Conservation (phyloP, 2,329 filamentous ascomycete species). For the Fusarium pininemorale region DNA sequence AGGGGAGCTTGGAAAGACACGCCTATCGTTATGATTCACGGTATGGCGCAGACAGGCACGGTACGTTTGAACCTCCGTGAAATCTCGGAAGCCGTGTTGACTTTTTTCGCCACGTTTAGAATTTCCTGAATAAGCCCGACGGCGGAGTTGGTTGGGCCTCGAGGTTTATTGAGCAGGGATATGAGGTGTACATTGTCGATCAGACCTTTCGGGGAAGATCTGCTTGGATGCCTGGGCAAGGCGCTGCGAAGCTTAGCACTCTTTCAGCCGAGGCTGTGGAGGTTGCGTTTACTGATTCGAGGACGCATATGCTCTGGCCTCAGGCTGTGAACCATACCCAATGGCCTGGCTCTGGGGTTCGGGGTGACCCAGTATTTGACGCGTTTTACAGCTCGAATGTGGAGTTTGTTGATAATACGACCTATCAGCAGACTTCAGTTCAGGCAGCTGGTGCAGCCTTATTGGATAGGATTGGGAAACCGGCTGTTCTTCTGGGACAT, state of each 20-base stretch:
- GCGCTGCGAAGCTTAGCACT: slow-evolving; percentile 14
- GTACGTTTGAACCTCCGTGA: background rate
- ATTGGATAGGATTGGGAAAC: slow-evolving; percentile 54
- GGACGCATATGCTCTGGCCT: slow-evolving; percentile 34
- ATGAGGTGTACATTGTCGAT: slow-evolving; percentile 39
- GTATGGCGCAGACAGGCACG: slow-evolving; percentile 36
- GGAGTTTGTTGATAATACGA: slow-evolving; percentile 34
- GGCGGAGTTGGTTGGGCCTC: slow-evolving; percentile 38
- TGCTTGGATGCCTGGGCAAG: slow-evolving; percentile 22
- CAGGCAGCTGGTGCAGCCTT: slow-evolving; percentile 49
- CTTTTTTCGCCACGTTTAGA: slow-evolving; percentile 10
- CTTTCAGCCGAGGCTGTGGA: slow-evolving; percentile 33
- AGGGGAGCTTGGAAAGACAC: slow-evolving; percentile 12
- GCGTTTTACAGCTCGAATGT: slow-evolving; percentile 39
- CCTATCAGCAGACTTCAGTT: slow-evolving; percentile 26
- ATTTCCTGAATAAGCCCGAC: slow-evolving; percentile 39
- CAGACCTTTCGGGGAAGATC: slow-evolving; percentile 38
- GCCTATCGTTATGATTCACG: slow-evolving; percentile 38
- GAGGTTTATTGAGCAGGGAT: slow-evolving; percentile 32
- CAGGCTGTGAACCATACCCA: slow-evolving; percentile 37
- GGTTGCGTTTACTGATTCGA: slow-evolving; percentile 27
- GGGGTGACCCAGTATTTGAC: slow-evolving; percentile 32
- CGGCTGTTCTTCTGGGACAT: slow-evolving; percentile 54
- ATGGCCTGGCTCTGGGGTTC: slow-evolving; percentile 32
- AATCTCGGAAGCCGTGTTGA: background rate